Evolutionary conservation across 2,329 filamentous ascomycete genomes (phyloP).

Genomic region (Didymella exigua): DNA sequence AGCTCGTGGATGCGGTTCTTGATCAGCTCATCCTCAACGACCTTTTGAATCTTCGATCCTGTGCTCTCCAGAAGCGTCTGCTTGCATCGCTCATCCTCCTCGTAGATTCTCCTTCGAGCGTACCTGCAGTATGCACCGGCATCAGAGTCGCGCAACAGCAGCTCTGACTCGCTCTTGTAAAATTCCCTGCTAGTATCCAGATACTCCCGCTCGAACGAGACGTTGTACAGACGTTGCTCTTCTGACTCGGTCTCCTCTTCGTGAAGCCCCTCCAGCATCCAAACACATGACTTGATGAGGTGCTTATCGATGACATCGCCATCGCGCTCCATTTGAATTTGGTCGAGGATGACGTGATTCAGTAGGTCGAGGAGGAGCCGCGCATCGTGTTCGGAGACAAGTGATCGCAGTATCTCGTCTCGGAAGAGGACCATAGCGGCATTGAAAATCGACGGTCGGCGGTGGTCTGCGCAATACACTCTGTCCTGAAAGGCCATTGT

Average conservation of each 20-base stretch:
- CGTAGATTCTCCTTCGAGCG: slow-evolving; percentile 72
- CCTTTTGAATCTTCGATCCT: slow-evolving; percentile 71
- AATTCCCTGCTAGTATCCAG: slow-evolving; percentile 72
- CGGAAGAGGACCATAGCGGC: slow-evolving; percentile 87
- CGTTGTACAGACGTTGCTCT: slow-evolving; percentile 80
- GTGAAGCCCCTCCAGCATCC: slow-evolving; percentile 90
- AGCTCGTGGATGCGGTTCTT: slow-evolving; percentile 78
- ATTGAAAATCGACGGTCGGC: slow-evolving; percentile 78
- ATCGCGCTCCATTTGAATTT: slow-evolving; percentile 89
- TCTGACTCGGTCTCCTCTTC: slow-evolving; percentile 80
- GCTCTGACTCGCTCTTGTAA: slow-evolving; percentile 76
- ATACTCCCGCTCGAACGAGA: slow-evolving; percentile 80
- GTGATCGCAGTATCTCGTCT: slow-evolving; percentile 76
- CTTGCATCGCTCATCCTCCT: slow-evolving; percentile 82
- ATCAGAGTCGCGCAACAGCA: slow-evolving; percentile 76
- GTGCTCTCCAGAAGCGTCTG: slow-evolving; percentile 80
- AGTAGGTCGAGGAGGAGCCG: slow-evolving; percentile 73
- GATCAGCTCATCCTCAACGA: slow-evolving; percentile 84
- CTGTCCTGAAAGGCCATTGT: slow-evolving; percentile 64
- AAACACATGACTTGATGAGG: slow-evolving; percentile 79
- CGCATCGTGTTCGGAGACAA: slow-evolving; percentile 50
- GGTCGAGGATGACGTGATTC: slow-evolving; percentile 82
- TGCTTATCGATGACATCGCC: slow-evolving; percentile 87
- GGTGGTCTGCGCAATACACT: slow-evolving; percentile 75
- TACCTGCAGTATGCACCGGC: slow-evolving; percentile 81